Conservation (phyloP, 1,284 basidiomycete species). For the Boletus smithii region DNA sequence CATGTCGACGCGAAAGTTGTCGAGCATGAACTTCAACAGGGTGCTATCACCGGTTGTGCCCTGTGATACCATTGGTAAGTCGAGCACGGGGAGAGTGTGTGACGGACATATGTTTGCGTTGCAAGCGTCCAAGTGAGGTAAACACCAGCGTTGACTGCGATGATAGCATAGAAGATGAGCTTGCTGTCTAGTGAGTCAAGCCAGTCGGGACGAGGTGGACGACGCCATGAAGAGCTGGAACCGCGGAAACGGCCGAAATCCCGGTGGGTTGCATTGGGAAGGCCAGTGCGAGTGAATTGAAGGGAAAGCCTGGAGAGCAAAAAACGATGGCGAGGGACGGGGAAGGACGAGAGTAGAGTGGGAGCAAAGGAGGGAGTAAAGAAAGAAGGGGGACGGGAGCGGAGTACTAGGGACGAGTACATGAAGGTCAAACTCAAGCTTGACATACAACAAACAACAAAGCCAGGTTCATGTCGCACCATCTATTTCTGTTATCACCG, state of each 20-base stretch:
- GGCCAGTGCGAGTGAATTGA: constrained; percentile 16
- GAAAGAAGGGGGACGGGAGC: background rate
- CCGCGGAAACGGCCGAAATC: constrained; percentile 12
- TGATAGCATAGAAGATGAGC: constrained; percentile 43
- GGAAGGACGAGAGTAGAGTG: constrained; percentile 1
- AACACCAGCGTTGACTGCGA: constrained; percentile 45
- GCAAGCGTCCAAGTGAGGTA: constrained; percentile 44
- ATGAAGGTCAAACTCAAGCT: background rate
- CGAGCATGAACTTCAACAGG: constrained; percentile 54
- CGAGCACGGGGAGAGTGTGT: background rate
- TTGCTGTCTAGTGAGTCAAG: constrained; percentile 39
- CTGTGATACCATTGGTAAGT: constrained; percentile 15
- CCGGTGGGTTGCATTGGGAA: constrained; percentile 26
- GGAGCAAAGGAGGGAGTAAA: background rate
- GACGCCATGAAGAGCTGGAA: constrained; percentile 24
- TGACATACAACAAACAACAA: constrained; percentile 16
- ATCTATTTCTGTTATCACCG: constrained; percentile 77
- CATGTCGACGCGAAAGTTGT: constrained; percentile 68
- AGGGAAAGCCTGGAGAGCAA: constrained; percentile 7
- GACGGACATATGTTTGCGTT: constrained; percentile 38
- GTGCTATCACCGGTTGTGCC: constrained; percentile 44
- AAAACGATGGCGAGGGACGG: constrained; percentile 6
- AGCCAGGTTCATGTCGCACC: constrained; percentile 70
- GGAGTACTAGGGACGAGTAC: no score
- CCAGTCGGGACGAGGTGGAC: constrained; percentile 32